These are phyloP conservation scores for Hanseniaspora uvarum DNA, from an alignment of 1,139 yeast genomes.

Conservation along the genomic window DNA sequence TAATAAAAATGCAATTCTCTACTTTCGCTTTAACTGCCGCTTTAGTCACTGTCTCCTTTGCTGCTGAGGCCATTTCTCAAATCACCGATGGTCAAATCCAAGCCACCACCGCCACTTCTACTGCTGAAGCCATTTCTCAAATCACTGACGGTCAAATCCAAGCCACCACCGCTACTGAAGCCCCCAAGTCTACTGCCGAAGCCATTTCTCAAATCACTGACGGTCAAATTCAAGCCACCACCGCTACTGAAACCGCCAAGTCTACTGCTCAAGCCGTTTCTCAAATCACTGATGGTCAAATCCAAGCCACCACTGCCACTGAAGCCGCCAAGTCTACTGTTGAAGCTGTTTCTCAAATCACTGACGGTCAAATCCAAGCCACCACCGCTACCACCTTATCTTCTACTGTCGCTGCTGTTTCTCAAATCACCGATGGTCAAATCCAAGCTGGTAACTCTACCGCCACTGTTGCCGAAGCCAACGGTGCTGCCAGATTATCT, in stretches of 20 bases:
- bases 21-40: constrained; percentile 18
- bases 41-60: constrained; percentile 11
- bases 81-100: constrained; percentile 18
- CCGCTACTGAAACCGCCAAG: constrained; percentile 26
- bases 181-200: constrained; percentile 29
- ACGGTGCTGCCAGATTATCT: constrained; percentile 25
- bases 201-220: constrained; percentile 34
- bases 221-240: constrained; percentile 38
- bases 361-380: constrained; percentile 21
- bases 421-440: constrained; percentile 37
- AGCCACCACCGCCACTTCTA: constrained; percentile 17
- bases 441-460: constrained; percentile 32
- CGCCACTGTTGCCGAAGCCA: constrained; percentile 33
- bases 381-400: constrained; percentile 19
- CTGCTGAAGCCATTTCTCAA: constrained; percentile 22
- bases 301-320: constrained; percentile 32
- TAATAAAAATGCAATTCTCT: constrained; percentile 17
- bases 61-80: constrained; percentile 15
- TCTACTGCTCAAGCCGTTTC: constrained; percentile 33
- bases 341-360: constrained; percentile 22
- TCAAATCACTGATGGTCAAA: constrained; percentile 37
- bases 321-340: constrained; percentile 28
- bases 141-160: constrained; percentile 29
- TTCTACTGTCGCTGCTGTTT: constrained; percentile 33
- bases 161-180: constrained; percentile 19